Conservation (phyloP, 345 rosid genomes). For the Passiflora organensis region DNA sequence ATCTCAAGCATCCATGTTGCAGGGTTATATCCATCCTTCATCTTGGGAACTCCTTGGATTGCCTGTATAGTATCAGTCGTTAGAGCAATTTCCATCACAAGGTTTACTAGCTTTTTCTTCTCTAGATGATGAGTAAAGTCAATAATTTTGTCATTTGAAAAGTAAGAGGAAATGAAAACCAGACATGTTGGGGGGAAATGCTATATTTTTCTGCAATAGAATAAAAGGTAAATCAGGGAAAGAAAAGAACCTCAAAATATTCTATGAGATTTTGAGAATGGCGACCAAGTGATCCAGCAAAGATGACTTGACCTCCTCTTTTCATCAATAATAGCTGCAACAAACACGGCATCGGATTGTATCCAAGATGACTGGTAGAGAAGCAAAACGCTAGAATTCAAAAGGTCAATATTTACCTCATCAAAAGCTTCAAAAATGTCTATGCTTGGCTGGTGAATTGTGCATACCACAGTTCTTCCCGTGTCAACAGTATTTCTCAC, state of each 20-base stretch:
- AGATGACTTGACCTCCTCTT: constrained; percentile 91
- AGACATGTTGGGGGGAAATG: no score
- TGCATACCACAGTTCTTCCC: constrained; percentile 93
- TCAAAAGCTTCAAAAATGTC: constrained; percentile 92
- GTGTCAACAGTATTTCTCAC: constrained; percentile 92
- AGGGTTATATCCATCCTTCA: constrained; percentile 68
- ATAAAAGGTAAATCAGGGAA: no score
- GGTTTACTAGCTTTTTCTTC: no score
- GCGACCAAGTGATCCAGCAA: constrained; percentile 71
- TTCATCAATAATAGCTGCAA: constrained; percentile 76
- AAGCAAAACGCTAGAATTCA: neutral
- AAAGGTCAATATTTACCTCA: constrained; percentile 44
- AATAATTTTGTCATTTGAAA: no score
- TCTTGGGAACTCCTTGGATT: constrained; percentile 63
- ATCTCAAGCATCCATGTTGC: constrained; percentile 98
- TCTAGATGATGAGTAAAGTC: no score
- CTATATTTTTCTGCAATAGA: no score
- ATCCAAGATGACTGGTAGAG: neutral
- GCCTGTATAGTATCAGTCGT: constrained; percentile 36
- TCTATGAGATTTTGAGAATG: constrained; percentile 75
- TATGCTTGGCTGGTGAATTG: constrained; percentile 94
- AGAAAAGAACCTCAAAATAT: constrained; percentile 61
- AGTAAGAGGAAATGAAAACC: no score
- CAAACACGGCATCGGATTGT: constrained; percentile 7
- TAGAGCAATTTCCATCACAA: no score